These are phyloP conservation scores for Pleurotus platypus DNA, from an alignment of 768 basidiomycete genomes.

Conservation along the genomic window DNA sequence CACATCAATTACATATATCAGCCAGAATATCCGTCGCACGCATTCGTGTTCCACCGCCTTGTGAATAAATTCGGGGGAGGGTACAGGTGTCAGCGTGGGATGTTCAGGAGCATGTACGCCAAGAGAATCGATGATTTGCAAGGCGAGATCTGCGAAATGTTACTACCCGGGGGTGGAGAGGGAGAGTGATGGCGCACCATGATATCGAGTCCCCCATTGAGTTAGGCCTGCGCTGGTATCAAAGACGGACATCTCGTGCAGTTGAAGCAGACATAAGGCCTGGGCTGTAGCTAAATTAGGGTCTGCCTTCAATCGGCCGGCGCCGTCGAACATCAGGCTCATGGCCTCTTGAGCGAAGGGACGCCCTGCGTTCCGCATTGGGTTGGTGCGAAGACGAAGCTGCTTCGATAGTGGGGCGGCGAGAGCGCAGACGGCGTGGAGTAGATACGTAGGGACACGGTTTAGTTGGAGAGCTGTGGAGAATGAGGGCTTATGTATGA, in stretches of 20 bases:
- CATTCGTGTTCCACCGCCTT: constrained; percentile 71
- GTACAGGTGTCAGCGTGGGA: constrained; percentile 54
- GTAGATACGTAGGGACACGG: constrained; percentile 64
- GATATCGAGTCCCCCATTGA: constrained; percentile 41
- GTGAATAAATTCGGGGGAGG: constrained; percentile 57
- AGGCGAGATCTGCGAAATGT: constrained; percentile 47
- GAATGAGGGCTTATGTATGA: constrained; percentile 81
- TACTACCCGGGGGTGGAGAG: constrained; percentile 6
- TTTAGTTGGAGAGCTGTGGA: constrained; percentile 61
- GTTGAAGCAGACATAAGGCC: constrained; percentile 68
- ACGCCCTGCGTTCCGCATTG: constrained; percentile 53
- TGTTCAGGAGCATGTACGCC: constrained; percentile 63
- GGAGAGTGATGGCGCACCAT: constrained; percentile 34
- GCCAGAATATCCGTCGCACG: constrained; percentile 79
- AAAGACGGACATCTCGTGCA: constrained; percentile 51
- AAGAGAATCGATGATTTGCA: constrained; percentile 64
- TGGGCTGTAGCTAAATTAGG: constrained; percentile 71
- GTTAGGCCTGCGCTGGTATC: constrained; percentile 35
- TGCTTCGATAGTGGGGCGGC: constrained; percentile 76
- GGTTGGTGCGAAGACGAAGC: constrained; percentile 52
- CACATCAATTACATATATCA: constrained; percentile 62
- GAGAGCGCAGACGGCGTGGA: constrained; percentile 73
- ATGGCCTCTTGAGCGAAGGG: constrained; percentile 58
- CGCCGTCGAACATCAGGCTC: constrained; percentile 67
- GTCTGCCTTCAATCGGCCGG: constrained; percentile 59